Evolutionary conservation across 1,139 yeast genomes (phyloP).

Genomic region (Saccharomycopsis hybrid): DNA sequence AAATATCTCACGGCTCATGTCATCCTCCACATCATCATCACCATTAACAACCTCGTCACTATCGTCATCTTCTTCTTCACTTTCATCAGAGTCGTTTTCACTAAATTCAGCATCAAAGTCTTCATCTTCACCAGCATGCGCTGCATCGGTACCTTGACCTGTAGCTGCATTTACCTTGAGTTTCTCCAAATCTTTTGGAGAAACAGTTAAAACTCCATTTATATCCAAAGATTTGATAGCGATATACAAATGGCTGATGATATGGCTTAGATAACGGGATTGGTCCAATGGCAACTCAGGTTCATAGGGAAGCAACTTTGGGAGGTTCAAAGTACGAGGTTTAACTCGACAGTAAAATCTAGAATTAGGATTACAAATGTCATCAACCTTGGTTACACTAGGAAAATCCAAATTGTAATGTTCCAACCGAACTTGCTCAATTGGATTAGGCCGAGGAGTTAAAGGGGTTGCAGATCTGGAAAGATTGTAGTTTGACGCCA

Average conservation of each 20-base stretch:
- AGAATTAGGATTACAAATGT: constrained; percentile 46
- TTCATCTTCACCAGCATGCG: constrained; percentile 3
- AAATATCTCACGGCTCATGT: constrained; percentile 36
- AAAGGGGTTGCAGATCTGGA: constrained; percentile 15
- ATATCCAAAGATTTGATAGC: constrained; percentile 73
- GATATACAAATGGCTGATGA: constrained; percentile 70
- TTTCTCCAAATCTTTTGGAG: constrained; percentile 53
- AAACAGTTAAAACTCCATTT: constrained; percentile 64
- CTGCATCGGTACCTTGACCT: neutral
- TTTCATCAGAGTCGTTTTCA: constrained; percentile 32
- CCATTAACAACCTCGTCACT: constrained; percentile 38
- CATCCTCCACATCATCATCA: constrained; percentile 38
- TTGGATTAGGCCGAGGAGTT: constrained; percentile 18
- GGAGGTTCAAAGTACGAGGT: constrained; percentile 53
- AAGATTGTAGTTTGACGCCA: neutral
- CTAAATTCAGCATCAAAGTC: constrained; percentile 34
- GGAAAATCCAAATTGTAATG: constrained; percentile 57
- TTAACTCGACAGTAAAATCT: constrained; percentile 48
- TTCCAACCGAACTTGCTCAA: constrained; percentile 33
- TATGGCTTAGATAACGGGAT: constrained; percentile 70
- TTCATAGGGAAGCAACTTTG: constrained; percentile 65
- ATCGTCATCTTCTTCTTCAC: constrained; percentile 38
- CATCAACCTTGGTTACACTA: constrained; percentile 30
- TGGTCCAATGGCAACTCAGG: constrained; percentile 67
- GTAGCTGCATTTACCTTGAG: constrained; percentile 22